Evolutionary conservation across 345 rosid species (phyloP).

Genomic region (Salix arbutifolia): DNA sequence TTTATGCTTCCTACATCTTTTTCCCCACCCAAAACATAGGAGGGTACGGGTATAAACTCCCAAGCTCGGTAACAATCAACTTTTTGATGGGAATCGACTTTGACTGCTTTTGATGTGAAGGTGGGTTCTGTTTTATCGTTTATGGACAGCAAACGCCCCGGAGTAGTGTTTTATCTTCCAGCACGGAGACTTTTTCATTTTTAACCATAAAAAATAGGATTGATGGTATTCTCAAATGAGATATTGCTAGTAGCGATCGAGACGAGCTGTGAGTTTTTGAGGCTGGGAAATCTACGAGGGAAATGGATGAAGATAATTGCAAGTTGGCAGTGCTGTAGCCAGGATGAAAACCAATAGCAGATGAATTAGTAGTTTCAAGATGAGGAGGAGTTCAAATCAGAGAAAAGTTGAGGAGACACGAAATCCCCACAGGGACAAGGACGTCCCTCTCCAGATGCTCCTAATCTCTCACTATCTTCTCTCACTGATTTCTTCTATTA

Average conservation of each 20-base stretch:
- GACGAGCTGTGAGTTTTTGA: background rate
- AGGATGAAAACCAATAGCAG: background rate
- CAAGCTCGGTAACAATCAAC: background rate
- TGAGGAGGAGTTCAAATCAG: background rate
- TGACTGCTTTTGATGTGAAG: background rate
- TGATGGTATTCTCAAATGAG: background rate
- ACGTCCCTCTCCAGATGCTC: constrained; percentile 15
- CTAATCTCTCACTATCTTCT: background rate
- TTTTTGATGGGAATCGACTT: background rate
- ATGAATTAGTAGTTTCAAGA: background rate
- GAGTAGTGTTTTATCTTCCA: no score
- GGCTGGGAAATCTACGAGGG: background rate
- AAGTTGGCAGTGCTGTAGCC: background rate
- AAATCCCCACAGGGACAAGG: constrained; percentile 19
- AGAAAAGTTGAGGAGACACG: constrained; percentile 16
- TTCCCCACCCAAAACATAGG: background rate
- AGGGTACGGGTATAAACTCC: background rate
- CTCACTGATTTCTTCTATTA: background rate
- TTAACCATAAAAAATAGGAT: background rate
- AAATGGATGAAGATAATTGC: background rate
- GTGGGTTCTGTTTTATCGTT: background rate
- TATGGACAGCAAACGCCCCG: background rate
- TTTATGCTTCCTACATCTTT: background rate
- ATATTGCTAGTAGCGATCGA: background rate
- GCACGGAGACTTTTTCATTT: background rate